Evolutionary conservation across 176 grass and related monocot species (phyloP), one percentile per base, ranked within the genome.

Genomic region (Rhynchospora tenuis): DNA sequence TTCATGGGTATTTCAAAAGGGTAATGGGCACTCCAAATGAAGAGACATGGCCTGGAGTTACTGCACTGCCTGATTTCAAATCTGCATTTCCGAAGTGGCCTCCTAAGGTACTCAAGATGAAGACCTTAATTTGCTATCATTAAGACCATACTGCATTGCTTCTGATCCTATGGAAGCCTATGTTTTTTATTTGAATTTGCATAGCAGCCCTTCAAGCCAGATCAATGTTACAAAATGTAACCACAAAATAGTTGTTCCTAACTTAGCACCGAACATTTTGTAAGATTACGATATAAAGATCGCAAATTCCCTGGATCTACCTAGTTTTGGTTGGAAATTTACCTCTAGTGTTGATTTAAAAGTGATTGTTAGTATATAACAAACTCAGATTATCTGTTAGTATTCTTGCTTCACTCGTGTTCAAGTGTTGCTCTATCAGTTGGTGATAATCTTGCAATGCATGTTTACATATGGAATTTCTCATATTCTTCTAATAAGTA

Each of bases 1-100:
- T 55, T 56, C 19, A 56, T 74, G 71, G 45, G 4, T 74, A 23
- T 74, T 47, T 15, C 71, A 52, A 81, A 79, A 97, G 94, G 88
- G 66, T 94, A 59, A 83, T 97, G 14, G 91, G 94, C 76, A 97
- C 94, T 80, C 94, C 94, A 60, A 94, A 91, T 84, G 94, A 97
- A 88, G 91, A 97, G 83, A 92, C 82, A 80, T 97, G 94, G 94
- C 90, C 94, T 81, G 94, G 94, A 67, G 94, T 94, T 78, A 94
- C 86, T 70, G 83, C 86, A 22, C 78, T 97, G 42, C 90, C 90
- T 83, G 91, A 94, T 82, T 97, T 92, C 86, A 97, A 97, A 84
- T 92, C 94, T 79, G 86, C 91, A 68, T 97, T 97, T 66, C 94
- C 94, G n/a, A 97, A 89, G 82, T 97, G 91, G 91, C 86, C 86